phyloP scores from a whole-genome alignment of 176 grass and related monocot genomes.

The Chloris gayana region DNA sequence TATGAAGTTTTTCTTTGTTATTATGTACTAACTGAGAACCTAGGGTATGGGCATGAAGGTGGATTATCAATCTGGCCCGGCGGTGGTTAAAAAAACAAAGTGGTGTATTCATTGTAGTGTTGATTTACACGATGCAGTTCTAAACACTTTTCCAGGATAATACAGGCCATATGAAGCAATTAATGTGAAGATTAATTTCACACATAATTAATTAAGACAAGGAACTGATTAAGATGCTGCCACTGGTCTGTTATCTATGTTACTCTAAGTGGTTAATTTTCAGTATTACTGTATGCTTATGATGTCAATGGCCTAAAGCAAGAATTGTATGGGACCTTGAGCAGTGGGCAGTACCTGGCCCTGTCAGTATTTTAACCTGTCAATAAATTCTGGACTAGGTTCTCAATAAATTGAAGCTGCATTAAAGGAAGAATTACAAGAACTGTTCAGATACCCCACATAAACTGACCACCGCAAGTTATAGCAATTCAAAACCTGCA shows the following conservation, averaged over 20 bases:
- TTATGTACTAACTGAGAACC: background rate
- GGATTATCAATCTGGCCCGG: background rate
- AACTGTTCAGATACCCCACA: slow-evolving; percentile 2
- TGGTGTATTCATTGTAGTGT: background rate
- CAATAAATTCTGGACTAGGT: background rate
- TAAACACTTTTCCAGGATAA: background rate
- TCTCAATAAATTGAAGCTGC: background rate
- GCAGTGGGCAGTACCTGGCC: background rate
- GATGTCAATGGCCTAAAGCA: background rate
- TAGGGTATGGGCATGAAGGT: background rate
- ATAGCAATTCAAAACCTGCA: slow-evolving; percentile 18
- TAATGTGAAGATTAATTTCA: background rate
- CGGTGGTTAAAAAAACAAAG: background rate
- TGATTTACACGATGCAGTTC: background rate
- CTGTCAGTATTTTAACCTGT: background rate
- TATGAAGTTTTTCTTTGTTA: background rate
- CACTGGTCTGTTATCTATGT: background rate
- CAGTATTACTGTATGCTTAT: background rate
- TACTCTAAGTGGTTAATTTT: background rate
- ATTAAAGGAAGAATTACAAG: slow-evolving; percentile 2
- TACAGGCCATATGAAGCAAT: background rate
- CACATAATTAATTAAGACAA: too few species aligned
- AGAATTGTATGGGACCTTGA: background rate
- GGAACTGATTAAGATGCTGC: slow-evolving; percentile 4
- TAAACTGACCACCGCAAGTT: background rate